A percentile compares a stretch with the other conserved stretches of the same genome.
Conservation (phyloP, 345 rosid species). For the Ceriops decandra region DNA sequence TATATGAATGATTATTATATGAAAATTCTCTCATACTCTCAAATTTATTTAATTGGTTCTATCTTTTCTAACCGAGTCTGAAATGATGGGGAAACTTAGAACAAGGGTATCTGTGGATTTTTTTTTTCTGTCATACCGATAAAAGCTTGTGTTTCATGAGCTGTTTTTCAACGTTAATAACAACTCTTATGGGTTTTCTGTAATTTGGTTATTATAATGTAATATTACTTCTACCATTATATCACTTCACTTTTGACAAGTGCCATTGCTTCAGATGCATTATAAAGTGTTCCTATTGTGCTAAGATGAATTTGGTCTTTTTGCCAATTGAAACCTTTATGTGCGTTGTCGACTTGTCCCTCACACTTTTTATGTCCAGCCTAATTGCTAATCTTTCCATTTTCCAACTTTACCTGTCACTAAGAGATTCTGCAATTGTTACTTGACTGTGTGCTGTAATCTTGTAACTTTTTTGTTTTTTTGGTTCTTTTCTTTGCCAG, state of each 20-base stretch:
- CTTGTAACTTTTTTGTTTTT: neutral
- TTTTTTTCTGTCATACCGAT: neutral
- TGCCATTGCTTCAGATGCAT: neutral
- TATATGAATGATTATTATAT: neutral
- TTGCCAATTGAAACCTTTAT: neutral
- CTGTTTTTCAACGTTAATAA: neutral
- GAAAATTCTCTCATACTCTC: neutral
- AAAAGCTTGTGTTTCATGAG: neutral
- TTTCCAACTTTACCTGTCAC: neutral
- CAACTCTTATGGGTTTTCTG: neutral
- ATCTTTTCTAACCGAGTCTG: neutral
- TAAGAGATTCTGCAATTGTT: neutral
- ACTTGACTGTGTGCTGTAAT: neutral
- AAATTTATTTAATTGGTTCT: neutral
- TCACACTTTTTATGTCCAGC: neutral
- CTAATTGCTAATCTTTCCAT: neutral
- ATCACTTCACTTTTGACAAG: neutral
- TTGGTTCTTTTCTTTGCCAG: conserved; percentile 30
- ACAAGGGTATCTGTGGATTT: neutral
- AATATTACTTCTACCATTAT: neutral
- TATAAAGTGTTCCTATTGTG: no score
- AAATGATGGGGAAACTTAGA: neutral
- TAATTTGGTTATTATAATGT: neutral
- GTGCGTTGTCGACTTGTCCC: neutral
- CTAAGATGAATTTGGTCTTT: no score